Percentiles rank a stretch among this genome's conserved stretches.
Evolutionary conservation across 352 stramenopile species (phyloP).

Genomic region (Aphanomyces euteiches): DNA sequence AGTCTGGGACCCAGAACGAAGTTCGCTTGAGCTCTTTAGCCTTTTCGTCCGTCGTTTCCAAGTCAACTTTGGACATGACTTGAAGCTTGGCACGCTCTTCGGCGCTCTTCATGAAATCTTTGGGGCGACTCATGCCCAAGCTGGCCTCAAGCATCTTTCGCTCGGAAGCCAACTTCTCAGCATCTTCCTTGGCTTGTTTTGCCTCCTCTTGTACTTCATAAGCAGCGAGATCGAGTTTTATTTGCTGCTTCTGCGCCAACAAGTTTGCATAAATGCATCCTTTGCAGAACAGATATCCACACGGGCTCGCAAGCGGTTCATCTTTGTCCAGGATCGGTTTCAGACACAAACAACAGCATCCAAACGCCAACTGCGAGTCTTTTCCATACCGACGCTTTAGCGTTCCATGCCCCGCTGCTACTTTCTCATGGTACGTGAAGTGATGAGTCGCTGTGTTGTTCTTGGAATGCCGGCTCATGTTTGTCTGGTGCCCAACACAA

Average conservation of each 20-base stretch:
- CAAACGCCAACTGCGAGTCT: slow-evolving; percentile 74
- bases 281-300: slow-evolving; percentile 79
- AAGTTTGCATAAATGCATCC: slow-evolving; percentile 87
- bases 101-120: slow-evolving; percentile 34
- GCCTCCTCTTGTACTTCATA: slow-evolving; percentile 65
- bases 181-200: slow-evolving; percentile 47
- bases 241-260: slow-evolving; percentile 73
- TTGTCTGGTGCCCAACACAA: background rate
- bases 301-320: slow-evolving; percentile 61
- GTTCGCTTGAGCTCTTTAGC: slow-evolving; percentile 72
- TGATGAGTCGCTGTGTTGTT: slow-evolving; percentile 81
- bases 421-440: slow-evolving; percentile 83
- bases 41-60: slow-evolving; percentile 65
- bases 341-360: slow-evolving; percentile 74
- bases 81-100: slow-evolving; percentile 38
- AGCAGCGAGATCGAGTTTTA: slow-evolving; percentile 57
- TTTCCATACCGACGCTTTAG: slow-evolving; percentile 78
- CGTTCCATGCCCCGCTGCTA: slow-evolving; percentile 72
- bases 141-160: slow-evolving; percentile 49
- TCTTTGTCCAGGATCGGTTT: slow-evolving; percentile 49
- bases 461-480: slow-evolving; percentile 84
- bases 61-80: slow-evolving; percentile 71
- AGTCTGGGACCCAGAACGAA: slow-evolving; percentile 85
- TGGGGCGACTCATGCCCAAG: slow-evolving; percentile 40
- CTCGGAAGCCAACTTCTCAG: slow-evolving; percentile 49